Conservation (phyloP, 371 early-diverging fungal species). For the Actinomortierella ambigua region DNA sequence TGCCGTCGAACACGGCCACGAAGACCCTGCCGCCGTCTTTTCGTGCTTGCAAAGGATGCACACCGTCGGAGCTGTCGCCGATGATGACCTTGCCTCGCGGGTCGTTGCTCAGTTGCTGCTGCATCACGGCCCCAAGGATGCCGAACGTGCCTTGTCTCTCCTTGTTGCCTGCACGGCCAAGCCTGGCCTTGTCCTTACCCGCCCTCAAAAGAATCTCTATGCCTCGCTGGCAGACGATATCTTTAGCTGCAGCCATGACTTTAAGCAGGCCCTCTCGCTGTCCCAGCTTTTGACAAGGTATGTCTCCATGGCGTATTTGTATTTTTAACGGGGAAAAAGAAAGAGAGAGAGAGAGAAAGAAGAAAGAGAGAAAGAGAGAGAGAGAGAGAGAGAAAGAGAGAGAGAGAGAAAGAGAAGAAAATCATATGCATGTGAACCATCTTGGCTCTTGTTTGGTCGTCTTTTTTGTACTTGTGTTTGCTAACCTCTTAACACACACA, state of each 20-base stretch:
- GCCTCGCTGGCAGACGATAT: constrained; percentile 38
- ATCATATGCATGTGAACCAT: background rate
- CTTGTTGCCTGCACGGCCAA: constrained; percentile 37
- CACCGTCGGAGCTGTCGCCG: constrained; percentile 31
- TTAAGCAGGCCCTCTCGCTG: constrained; percentile 40
- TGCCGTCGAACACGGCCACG: constrained; percentile 20
- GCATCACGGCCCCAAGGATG: constrained; percentile 35
- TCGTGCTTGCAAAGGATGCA: constrained; percentile 36
- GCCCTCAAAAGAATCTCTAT: constrained; percentile 27
- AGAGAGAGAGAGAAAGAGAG: background rate
- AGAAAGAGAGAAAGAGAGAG: background rate
- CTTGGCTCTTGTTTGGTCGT: too few species aligned
- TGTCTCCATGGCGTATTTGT: background rate
- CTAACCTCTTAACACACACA: too few species aligned
- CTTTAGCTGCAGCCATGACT: constrained; percentile 34
- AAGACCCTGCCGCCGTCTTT: constrained; percentile 35
- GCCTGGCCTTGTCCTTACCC: constrained; percentile 23
- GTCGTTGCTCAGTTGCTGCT: constrained; percentile 38
- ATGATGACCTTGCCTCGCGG: constrained; percentile 24
- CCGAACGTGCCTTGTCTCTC: constrained; percentile 37
- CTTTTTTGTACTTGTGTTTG: too few species aligned
- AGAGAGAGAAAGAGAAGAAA: background rate
- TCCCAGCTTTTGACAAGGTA: constrained; percentile 40
- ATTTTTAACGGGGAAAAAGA: background rate
- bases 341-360: background rate